Evolutionary conservation across 1,139 yeast species (phyloP), one percentile per base, ranked within the genome.

Genomic region (Kurtzmaniella quercitrusa): DNA sequence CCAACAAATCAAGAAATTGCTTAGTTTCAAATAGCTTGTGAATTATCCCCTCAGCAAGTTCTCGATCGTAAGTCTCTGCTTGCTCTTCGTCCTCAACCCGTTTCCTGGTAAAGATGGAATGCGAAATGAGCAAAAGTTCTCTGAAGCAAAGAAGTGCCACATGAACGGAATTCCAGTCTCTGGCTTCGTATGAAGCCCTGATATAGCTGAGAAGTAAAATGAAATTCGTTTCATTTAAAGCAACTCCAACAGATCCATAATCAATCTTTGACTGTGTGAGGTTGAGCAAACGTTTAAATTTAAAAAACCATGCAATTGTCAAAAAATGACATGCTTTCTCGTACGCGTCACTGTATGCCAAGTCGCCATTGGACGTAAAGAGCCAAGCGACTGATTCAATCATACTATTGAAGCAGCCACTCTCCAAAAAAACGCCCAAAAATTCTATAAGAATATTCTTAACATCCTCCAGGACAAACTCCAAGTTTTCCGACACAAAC

Each of bases 321-420:
- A 78, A 69, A 42, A 87, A 75, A 57, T 76, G 89, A 41, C 59
- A 56, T 0, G 78, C 75, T 36, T 61, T 63, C 41, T 71, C 74
- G 39, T 66, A 61, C 18, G 63, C 64, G 44, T 69, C 72, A 15
- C 66, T 50, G 6, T 53, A 49, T 1, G 55, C 50, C 21, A 66
- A 54, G 69, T 86, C 56, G 59, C 65, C 45, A 20, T 42, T 40
- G 4, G 47, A 43, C 1, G 64, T 50, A 41, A 67, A 56, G 8
- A 72, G 60, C 49, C 74, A 76, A 14, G 85, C 69, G 9, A 82
- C 61, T 17, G 75, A 65, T 33, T 68, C 68, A 36, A 86, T 68
- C 33, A 89, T 61, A 23, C 80, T 80, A 54, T 88, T 87, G 63
- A 87, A 88, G 19, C 91, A 81, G 14, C 89, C 85, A 41, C 88